phyloP scores from a whole-genome alignment of 257 asterid genomes.

The Ilex asprella region DNA sequence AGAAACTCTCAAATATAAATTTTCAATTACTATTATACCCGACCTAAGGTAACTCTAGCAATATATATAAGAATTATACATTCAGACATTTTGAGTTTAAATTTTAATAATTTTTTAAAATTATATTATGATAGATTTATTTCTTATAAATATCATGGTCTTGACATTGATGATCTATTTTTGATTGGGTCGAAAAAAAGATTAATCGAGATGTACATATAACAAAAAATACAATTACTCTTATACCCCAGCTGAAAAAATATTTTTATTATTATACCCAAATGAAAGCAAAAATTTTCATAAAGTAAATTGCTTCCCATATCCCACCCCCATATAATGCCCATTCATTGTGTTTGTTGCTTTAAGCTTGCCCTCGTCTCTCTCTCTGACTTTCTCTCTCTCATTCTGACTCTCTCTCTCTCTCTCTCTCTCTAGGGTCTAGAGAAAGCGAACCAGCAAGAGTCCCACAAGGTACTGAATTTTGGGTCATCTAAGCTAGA shows the following conservation, averaged over 20 bases:
- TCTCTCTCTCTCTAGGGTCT: neutral
- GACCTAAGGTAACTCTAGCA: too few relatives aligned
- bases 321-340: constrained; percentile 32
- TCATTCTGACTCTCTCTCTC: neutral
- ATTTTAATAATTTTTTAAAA: too few relatives aligned
- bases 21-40: too few relatives aligned
- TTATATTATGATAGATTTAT: too few relatives aligned
- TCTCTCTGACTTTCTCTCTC: constrained; percentile 15
- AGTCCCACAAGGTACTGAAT: constrained; percentile 30
- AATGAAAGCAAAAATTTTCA: constrained; percentile 7
- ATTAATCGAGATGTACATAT: neutral
- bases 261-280: constrained; percentile 19
- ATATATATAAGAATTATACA: too few relatives aligned
- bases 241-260: too few relatives aligned
- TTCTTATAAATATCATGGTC: too few relatives aligned
- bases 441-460: neutral
- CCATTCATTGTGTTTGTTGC: constrained; percentile 84
- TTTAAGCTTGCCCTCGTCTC: constrained; percentile 57
- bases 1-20: neutral
- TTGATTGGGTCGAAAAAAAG: too few relatives aligned
- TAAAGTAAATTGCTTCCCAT: constrained; percentile 25
- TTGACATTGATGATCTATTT: neutral
- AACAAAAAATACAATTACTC: neutral
- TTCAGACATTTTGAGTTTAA: too few relatives aligned
- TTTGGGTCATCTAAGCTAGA: constrained; percentile 31